These are phyloP conservation scores for Pyrenophora teres DNA, from an alignment of 2,329 filamentous ascomycete genomes.

Conservation along the genomic window DNA sequence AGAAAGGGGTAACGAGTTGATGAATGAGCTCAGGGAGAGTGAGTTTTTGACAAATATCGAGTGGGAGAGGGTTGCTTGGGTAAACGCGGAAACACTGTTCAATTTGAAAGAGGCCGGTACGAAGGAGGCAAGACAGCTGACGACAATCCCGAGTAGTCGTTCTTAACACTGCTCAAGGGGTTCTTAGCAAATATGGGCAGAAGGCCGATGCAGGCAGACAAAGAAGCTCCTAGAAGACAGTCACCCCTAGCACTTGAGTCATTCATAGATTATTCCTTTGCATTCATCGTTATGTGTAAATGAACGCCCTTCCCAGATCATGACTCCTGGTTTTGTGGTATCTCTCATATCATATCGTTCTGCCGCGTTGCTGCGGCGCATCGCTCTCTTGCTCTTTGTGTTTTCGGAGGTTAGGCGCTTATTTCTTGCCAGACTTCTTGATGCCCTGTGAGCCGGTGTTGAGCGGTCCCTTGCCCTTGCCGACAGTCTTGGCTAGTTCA, in stretches of 20 bases:
- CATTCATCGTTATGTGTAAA: constrained; percentile 23
- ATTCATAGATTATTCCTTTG: constrained; percentile 16
- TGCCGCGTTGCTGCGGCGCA: constrained; percentile 3
- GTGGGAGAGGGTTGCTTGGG: constrained; percentile 55
- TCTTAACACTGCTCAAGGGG: too few relatives aligned
- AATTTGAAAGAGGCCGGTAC: constrained; percentile 10
- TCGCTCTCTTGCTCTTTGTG: neutral
- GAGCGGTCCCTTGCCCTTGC: constrained; percentile 81
- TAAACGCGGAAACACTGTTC: constrained; percentile 54
- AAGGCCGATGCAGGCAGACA: neutral
- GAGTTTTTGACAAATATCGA: constrained; percentile 56
- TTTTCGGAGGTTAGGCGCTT: constrained; percentile 17
- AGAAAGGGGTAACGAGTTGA: constrained; percentile 55
- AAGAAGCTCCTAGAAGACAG: neutral
- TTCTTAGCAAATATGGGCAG: too few relatives aligned
- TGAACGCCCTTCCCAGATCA: constrained; percentile 26
- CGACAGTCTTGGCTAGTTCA: constrained; percentile 76
- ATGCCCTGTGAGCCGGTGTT: constrained; percentile 86
- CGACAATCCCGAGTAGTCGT: too few relatives aligned
- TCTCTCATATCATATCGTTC: constrained; percentile 28
- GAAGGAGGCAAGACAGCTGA: neutral
- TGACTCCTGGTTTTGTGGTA: constrained; percentile 34
- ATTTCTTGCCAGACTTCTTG: constrained; percentile 99
- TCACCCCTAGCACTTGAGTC: neutral
- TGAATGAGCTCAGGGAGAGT: constrained; percentile 56